Base-by-base conservation (phyloP, 2,329 filamentous ascomycete species). In the Trichoderma citrinoviride region DNA sequence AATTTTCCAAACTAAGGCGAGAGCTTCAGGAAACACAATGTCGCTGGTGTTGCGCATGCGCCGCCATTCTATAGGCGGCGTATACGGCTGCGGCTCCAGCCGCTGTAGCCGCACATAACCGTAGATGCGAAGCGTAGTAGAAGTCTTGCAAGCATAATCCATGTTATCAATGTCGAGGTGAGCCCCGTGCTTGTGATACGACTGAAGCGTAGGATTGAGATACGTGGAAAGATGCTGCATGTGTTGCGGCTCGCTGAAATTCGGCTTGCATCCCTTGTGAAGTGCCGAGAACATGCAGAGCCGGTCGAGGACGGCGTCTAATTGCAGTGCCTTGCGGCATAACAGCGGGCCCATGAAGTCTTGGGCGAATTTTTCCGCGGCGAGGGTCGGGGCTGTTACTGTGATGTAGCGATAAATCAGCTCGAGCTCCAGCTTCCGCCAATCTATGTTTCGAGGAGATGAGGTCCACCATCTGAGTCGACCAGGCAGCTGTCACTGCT, bases 351-450 rank as follows among this genome's bases (percentile, higher is more conserved):
- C 68, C 41, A 67, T 64, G 15, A 69, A 65, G 1, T 46, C 17
- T 21, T 54, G 57, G 3, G 70, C 67, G 8, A 60, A 23, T 2
- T 50, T 46, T 33, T 71, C 70, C 10, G 67, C 21, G 3, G 64
- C 29, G 17, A 69, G 56, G 17, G 68, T 67, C 10, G 67, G 65
- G 10, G 64, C 70, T 0, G 69, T 67, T 6, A 67, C 66, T 1
- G 61, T 66, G 23, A 67, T 43, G 54, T 69, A 71, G 17, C 70
- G 68, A 44, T 68, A 65, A n/a, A 70, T 58, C 6, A 71, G 65
- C 15, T 66, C 65, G 5, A 70, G 65, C 17, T 71, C 70, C 5
- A 69, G 61, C 23, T 58, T 68, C 14, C 70, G 67, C 70, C 67
- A 17, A 57, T 50, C 33, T 68, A 64, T 19, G 68, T 68, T 49